phyloP scores from a whole-genome alignment of 352 stramenopile genomes.

The Globisporangium okanoganense region DNA sequence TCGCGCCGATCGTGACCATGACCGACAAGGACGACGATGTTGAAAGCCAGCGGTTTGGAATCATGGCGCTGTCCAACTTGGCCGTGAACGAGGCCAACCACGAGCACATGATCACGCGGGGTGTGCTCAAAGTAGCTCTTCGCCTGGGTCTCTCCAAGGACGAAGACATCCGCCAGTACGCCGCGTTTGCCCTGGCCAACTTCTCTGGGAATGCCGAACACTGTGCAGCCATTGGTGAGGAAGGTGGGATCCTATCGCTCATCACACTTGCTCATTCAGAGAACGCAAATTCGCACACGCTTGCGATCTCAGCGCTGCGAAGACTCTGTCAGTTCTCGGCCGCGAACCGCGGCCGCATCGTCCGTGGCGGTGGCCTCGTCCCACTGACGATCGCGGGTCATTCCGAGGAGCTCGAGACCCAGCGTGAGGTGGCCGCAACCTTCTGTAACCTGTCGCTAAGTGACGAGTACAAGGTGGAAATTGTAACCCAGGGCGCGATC shows the following conservation, averaged over 20 bases:
- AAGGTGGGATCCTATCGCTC: conserved; percentile 89
- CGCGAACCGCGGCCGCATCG: conserved; percentile 86
- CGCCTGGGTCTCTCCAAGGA: conserved; percentile 67
- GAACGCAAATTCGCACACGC: conserved; percentile 88
- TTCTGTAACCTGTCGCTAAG: conserved; percentile 94
- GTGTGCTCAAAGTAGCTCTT: conserved; percentile 81
- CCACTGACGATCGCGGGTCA: conserved; percentile 84
- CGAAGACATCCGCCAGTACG: conserved; percentile 86
- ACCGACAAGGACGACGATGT: conserved; percentile 54
- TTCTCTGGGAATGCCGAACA: conserved; percentile 88
- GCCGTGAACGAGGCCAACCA: conserved; percentile 94
- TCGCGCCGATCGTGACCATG: conserved; percentile 85
- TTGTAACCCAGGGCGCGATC: conserved; percentile 80
- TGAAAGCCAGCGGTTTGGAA: conserved; percentile 88
- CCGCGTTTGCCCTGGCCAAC: conserved; percentile 92
- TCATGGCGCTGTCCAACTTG: conserved; percentile 95
- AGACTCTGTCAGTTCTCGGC: conserved; percentile 89
- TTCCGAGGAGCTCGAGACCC: conserved; percentile 91
- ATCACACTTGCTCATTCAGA: conserved; percentile 87
- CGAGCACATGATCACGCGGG: conserved; percentile 85
- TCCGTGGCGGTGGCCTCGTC: conserved; percentile 81
- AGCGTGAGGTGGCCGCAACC: conserved; percentile 92
- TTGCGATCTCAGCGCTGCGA: conserved; percentile 90
- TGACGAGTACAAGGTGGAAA: conserved; percentile 89
- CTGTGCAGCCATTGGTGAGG: conserved; percentile 83